A percentile compares a stretch with the other conserved stretches of the same genome.
Evolutionary conservation across 345 rosid species (phyloP).

Genomic region (Eutrema japonicum): DNA sequence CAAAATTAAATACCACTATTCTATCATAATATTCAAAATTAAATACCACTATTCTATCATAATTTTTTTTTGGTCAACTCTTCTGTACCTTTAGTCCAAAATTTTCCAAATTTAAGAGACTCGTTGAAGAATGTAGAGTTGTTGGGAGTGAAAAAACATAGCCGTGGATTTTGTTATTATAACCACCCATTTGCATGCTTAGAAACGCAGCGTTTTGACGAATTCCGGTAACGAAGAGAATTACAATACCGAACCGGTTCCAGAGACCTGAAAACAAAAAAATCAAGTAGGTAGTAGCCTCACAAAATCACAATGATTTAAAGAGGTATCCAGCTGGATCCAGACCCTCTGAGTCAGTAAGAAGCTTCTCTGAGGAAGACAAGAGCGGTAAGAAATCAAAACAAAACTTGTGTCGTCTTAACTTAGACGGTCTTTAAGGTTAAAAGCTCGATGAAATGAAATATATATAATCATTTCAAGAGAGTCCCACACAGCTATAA

Average conservation of each 20-base stretch:
- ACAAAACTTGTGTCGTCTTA: not conserved
- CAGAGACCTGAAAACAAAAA: slow-evolving; percentile 5
- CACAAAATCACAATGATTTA: slow-evolving; percentile 20
- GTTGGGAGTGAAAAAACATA: no score
- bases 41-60: no score
- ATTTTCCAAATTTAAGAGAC: no score
- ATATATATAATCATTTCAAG: not conserved
- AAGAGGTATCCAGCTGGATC: slow-evolving; percentile 43
- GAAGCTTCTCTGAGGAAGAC: slow-evolving; percentile 27
- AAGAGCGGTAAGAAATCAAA: slow-evolving; percentile 36
- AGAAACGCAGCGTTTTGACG: slow-evolving; percentile 23
- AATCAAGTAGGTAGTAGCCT: slow-evolving; percentile 36
- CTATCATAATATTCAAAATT: no score
- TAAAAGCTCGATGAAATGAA: not conserved
- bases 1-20: no score
- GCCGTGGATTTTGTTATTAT: no score
- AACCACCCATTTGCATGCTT: no score
- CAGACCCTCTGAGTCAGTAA: slow-evolving; percentile 41
- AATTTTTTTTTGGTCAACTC: no score
- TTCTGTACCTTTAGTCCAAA: no score
- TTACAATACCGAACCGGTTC: not conserved
- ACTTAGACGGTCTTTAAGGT: not conserved
- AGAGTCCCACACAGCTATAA: slow-evolving; percentile 34
- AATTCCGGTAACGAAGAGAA: not conserved
- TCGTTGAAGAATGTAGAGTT: no score